Conservation (phyloP, 192 early-diverging fungal species). For the Podila epicladia region DNA sequence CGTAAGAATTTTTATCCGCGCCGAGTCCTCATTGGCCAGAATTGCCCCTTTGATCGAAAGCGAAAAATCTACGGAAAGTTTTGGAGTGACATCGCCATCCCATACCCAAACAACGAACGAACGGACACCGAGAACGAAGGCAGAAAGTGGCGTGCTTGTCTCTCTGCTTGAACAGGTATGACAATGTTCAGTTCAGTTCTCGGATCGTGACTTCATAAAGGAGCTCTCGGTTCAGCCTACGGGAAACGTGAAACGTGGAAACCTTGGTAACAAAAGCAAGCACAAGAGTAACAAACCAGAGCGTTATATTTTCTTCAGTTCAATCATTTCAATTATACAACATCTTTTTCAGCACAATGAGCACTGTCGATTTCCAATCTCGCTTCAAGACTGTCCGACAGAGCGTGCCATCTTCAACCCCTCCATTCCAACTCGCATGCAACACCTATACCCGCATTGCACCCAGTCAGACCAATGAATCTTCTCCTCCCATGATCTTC, state of each 20-base stretch:
- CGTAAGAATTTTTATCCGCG: background rate
- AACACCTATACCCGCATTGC: conserved; percentile 24
- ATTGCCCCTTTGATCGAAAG: background rate
- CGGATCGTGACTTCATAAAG: too few species aligned
- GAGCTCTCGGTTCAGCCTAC: too few species aligned
- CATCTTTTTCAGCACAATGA: background rate
- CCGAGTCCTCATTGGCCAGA: background rate
- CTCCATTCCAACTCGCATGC: conserved; percentile 24
- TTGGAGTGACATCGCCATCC: too few species aligned
- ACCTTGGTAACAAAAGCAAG: too few species aligned
- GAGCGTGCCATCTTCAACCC: conserved; percentile 16
- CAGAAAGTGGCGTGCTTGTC: too few species aligned
- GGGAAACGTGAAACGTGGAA: too few species aligned
- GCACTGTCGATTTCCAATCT: conserved; percentile 14
- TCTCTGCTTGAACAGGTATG: too few species aligned
- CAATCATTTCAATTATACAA: background rate
- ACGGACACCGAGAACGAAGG: too few species aligned
- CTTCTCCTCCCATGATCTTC: conserved; percentile 50
- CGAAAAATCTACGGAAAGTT: too few species aligned
- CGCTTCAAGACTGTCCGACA: conserved; percentile 19
- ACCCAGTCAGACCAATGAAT: background rate
- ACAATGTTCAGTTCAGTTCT: too few species aligned
- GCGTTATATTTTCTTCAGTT: background rate
- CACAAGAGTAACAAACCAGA: background rate
- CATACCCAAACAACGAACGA: too few species aligned